Conservation (phyloP, 345 rosid species). For the Tarenaya hassleriana region DNA sequence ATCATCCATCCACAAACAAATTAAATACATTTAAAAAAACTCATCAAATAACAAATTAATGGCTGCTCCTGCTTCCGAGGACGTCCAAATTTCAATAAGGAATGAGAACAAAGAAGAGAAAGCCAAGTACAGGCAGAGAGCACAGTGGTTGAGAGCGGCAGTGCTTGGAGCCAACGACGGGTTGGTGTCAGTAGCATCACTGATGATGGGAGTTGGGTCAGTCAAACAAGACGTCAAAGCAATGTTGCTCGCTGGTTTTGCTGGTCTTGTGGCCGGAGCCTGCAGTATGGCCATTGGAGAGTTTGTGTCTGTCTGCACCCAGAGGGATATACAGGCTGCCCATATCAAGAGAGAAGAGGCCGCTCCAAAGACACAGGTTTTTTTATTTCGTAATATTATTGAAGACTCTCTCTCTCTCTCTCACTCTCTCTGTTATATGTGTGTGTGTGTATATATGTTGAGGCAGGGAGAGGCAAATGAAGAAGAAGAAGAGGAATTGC, state of each 20-base stretch:
- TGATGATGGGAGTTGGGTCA: slow-evolving; percentile 81
- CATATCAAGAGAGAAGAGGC: slow-evolving; percentile 46
- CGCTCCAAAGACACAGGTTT: no score
- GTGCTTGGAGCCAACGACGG: slow-evolving; percentile 82
- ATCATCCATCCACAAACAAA: no score
- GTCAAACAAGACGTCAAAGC: slow-evolving; percentile 52
- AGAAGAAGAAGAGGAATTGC: slow-evolving; percentile 32
- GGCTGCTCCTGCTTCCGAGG: no score
- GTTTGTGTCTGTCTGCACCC: slow-evolving; percentile 73
- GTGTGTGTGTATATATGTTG: no score
- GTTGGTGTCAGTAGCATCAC: slow-evolving; percentile 62
- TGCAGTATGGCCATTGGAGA: slow-evolving; percentile 89
- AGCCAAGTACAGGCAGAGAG: slow-evolving; percentile 53
- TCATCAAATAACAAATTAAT: no score
- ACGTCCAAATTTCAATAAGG: no score
- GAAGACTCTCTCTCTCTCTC: no score
- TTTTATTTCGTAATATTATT: no score
- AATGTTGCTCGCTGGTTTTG: slow-evolving; percentile 65
- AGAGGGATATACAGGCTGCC: slow-evolving; percentile 53
- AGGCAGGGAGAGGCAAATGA: background rate
- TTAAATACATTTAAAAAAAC: no score
- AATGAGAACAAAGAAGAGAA: slow-evolving; percentile 12
- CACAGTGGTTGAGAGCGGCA: slow-evolving; percentile 82
- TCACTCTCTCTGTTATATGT: no score
- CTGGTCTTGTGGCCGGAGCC: slow-evolving; percentile 69